Evolutionary conservation across 179 eudicot genomes (phyloP).

Genomic region (Beta corolliflora): DNA sequence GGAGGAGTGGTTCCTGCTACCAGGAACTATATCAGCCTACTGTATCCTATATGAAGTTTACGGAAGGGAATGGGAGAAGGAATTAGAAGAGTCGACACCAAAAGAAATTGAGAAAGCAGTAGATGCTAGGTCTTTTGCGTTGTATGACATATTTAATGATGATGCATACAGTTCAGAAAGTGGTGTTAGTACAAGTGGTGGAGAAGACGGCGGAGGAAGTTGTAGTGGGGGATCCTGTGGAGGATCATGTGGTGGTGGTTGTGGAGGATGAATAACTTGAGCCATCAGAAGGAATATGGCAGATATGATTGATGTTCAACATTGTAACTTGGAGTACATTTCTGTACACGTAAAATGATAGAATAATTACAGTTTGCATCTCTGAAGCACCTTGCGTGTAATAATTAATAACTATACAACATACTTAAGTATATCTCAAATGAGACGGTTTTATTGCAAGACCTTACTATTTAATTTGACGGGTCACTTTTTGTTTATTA

Average conservation of each 20-base stretch:
- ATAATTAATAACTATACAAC: too few species aligned
- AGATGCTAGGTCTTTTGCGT: not conserved
- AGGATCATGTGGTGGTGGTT: not conserved
- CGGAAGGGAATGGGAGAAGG: not conserved
- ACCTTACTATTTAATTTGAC: too few species aligned
- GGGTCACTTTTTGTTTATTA: too few species aligned
- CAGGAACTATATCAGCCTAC: slow-evolving; percentile 13
- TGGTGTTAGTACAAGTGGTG: slow-evolving; percentile 12
- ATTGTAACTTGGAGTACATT: not conserved
- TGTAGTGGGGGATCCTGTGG: slow-evolving; percentile 19
- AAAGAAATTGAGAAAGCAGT: not conserved
- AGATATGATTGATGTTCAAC: not conserved
- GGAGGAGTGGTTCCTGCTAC: slow-evolving; percentile 12
- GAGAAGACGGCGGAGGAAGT: slow-evolving; percentile 7
- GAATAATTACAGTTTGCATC: too few species aligned
- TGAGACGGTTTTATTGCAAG: too few species aligned
- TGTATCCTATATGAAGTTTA: not conserved
- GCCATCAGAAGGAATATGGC: not conserved
- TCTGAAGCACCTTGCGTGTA: too few species aligned
- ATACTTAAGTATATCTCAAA: too few species aligned
- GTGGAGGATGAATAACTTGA: not conserved
- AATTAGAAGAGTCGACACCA: not conserved
- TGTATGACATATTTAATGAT: not conserved
- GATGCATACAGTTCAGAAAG: not conserved
- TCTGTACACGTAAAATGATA: too few species aligned